Percentiles rank a stretch among this genome's conserved stretches.
phyloP scores from a whole-genome alignment of 495 filamentous ascomycete genomes.

The Pyrenula aspistea region DNA sequence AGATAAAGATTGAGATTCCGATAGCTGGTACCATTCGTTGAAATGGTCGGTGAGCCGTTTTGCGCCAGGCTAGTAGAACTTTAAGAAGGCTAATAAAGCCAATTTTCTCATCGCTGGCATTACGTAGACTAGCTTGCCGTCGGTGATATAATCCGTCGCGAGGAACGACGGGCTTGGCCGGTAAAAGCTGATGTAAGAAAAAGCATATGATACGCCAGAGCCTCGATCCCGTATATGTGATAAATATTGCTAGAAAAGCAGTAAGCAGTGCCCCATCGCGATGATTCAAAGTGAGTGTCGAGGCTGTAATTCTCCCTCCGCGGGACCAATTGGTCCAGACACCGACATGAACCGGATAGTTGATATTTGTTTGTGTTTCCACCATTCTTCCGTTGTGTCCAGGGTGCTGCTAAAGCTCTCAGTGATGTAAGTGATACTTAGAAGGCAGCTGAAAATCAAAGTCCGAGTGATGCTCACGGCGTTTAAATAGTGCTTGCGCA shows the following conservation, averaged over 20 bases:
- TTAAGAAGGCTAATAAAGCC: background rate
- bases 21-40: no score
- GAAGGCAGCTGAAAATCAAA: no score
- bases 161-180: background rate
- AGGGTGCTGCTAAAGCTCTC: no score
- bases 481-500: no score
- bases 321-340: constrained; percentile 11
- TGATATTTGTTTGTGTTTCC: no score
- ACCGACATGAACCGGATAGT: constrained; percentile 7
- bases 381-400: no score
- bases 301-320: constrained; percentile 3
- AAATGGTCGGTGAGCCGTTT: no score
- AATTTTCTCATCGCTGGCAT: constrained; percentile 1
- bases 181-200: no score
- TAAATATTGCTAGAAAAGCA: constrained; percentile 10
- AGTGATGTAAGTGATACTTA: no score
- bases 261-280: constrained; percentile 4
- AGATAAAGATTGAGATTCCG: background rate
- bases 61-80: no score
- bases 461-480: no score
- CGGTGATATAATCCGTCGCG: constrained; percentile 1
- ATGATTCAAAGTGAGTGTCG: constrained; percentile 8
- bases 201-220: constrained; percentile 9
- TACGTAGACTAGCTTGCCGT: constrained; percentile 5
- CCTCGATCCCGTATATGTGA: constrained; percentile 3